A percentile compares a stretch with the other conserved stretches of the same genome.
Conservation (phyloP, 2,329 filamentous ascomycete species). For the Verticillium zaregamsianum region DNA sequence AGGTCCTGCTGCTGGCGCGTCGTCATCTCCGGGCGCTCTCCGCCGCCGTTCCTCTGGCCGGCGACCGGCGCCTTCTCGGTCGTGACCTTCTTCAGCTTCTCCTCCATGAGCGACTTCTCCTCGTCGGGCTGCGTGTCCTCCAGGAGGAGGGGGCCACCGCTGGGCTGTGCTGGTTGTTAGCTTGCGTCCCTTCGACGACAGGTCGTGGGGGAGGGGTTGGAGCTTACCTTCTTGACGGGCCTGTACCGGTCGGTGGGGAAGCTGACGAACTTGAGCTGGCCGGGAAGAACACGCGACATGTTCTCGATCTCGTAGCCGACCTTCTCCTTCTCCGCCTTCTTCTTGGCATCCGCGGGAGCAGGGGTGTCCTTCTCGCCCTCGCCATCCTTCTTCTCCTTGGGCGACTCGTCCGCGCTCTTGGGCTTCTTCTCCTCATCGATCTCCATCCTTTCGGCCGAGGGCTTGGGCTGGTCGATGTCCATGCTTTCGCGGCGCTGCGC, state of each 20-base stretch:
- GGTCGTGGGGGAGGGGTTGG: background rate
- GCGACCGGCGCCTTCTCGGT: slow-evolving; percentile 59
- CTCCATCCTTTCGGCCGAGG: slow-evolving; percentile 77
- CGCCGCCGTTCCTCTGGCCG: slow-evolving; percentile 26
- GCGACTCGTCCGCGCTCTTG: slow-evolving; percentile 39
- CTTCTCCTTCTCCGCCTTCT: slow-evolving; percentile 94
- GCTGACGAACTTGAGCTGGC: slow-evolving; percentile 92
- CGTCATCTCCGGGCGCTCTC: slow-evolving; percentile 25
- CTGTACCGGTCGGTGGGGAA: slow-evolving; percentile 88
- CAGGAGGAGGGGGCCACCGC: slow-evolving; percentile 88
- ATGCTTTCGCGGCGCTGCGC: slow-evolving; percentile 89
- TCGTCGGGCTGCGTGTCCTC: slow-evolving; percentile 78
- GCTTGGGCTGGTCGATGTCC: slow-evolving; percentile 82
- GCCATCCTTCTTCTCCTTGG: slow-evolving; percentile 59
- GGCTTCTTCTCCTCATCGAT: slow-evolving; percentile 62
- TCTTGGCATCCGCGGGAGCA: slow-evolving; percentile 60
- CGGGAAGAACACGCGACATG: slow-evolving; percentile 90
- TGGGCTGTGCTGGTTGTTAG: slow-evolving; percentile 55
- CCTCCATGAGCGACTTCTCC: slow-evolving; percentile 76
- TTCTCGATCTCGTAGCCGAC: slow-evolving; percentile 94
- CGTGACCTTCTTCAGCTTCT: slow-evolving; percentile 82
- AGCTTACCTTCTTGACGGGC: slow-evolving; percentile 77
- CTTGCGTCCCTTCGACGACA: background rate
- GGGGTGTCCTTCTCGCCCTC: slow-evolving; percentile 46
- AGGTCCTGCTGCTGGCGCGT: slow-evolving; percentile 21